Base-by-base conservation (phyloP, 2,329 filamentous ascomycete species). In the Aspergillus pseudoviridinutans region DNA sequence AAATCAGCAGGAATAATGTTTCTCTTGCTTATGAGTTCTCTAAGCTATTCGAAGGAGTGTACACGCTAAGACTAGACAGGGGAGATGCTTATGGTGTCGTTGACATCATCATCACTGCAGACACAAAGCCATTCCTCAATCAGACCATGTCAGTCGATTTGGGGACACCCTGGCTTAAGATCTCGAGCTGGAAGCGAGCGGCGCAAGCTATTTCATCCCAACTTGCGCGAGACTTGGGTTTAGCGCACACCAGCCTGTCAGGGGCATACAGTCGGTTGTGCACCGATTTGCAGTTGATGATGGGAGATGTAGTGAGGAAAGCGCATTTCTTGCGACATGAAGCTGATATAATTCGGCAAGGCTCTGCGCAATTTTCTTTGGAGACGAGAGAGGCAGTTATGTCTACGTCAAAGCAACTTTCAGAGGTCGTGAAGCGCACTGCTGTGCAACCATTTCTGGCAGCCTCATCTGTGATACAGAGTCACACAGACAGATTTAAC, bases 11-110 rank as follows among this genome's bases (percentile, higher is more conserved):
- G 53, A 67, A 68, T n/a, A 74, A 74, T 27, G 69, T 72, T 17
- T 61, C 71, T 35, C 67, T 80, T 49, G 65, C 78, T 27, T 76
- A 79, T 56, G 73, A 80, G 57, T 68, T 80, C n/a, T 79, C 78
- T 41, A 76, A 75, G 49, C 74, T 83, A 8, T 80, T 83, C 56
- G 79, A 81, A 35, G 81, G 81, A 8, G 78, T 82, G 7, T 84
- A 84, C 61, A 76, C 79, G 14, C 69, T 84, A 41, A 76, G 77
- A 28, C 67, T 84, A 17, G 76, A 80, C 51, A 74, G 76, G 47
- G 76, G 79, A 57, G 78, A 83, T 64, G 76, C 80, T 9, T 74
- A 78, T 54, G 79, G 81, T 3, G 60, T 70, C 24, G 71, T 84
- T 60, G 78, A 82, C 57, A 73, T 84, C 41, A 79, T 75, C 32